phyloP scores from a whole-genome alignment of 441 rosid species.

The Mallotus japonicus region DNA sequence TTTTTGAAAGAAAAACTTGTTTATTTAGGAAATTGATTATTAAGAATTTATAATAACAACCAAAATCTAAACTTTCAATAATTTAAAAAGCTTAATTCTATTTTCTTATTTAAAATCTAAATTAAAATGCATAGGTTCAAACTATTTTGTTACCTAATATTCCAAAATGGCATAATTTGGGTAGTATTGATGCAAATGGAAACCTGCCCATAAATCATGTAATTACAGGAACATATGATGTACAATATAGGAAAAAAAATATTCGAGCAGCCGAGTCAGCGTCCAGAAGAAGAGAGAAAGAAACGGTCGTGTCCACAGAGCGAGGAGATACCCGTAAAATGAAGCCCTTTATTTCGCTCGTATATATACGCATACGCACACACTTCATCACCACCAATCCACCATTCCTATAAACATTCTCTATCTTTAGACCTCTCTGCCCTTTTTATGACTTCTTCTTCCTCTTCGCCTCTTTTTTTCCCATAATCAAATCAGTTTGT shows the following conservation, averaged over 20 bases:
- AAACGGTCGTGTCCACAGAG: conserved; percentile 24
- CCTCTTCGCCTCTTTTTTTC: neutral
- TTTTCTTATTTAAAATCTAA: too few relatives aligned
- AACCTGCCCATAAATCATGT: neutral
- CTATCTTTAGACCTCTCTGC: conserved; percentile 11
- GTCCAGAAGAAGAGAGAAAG: conserved; percentile 14
- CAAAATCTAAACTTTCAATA: too few relatives aligned
- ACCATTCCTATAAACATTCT: neutral
- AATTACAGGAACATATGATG: neutral
- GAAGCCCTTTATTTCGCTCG: conserved; percentile 14
- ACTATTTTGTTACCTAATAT: too few relatives aligned
- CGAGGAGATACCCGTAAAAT: neutral
- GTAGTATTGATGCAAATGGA: neutral
- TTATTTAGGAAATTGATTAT: too few relatives aligned
- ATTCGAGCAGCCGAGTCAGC: conserved; percentile 30
- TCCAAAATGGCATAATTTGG: too few relatives aligned
- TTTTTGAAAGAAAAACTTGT: too few relatives aligned
- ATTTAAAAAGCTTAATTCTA: too few relatives aligned
- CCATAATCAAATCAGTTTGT: too few relatives aligned
- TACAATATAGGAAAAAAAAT: neutral
- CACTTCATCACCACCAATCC: too few relatives aligned
- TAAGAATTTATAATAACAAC: too few relatives aligned
- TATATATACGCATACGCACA: neutral
- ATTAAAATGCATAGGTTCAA: too few relatives aligned
- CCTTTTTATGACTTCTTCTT: neutral